Conservation (phyloP, 768 basidiomycete genomes). For the Boletus reticuloceps region DNA sequence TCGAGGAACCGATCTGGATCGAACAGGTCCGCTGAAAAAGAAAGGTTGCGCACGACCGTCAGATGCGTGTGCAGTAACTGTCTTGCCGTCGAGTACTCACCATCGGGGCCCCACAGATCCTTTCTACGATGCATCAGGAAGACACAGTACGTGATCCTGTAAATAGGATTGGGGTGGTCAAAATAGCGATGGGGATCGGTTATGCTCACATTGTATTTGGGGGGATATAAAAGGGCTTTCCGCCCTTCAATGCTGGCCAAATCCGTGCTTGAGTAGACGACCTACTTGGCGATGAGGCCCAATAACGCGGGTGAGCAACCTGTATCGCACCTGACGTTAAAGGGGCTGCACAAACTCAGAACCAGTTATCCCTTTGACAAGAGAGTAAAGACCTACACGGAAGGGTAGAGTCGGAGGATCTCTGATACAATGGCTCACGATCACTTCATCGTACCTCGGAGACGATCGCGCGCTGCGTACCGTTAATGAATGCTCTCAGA, state of each 20-base stretch:
- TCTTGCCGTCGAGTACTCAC: slow-evolving; percentile 6
- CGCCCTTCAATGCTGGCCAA: slow-evolving; percentile 21
- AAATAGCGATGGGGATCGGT: neutral
- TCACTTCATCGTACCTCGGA: neutral
- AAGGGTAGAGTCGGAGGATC: slow-evolving; percentile 32
- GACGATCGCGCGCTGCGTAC: slow-evolving; percentile 27
- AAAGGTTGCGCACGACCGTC: neutral
- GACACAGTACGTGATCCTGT: slow-evolving; percentile 17
- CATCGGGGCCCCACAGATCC: slow-evolving; percentile 39
- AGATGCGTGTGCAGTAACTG: no score
- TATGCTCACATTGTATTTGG: slow-evolving; percentile 29
- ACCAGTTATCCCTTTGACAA: neutral
- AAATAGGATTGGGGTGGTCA: neutral
- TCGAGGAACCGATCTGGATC: slow-evolving; percentile 70
- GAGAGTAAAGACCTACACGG: slow-evolving; percentile 20
- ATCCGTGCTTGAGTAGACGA: slow-evolving; percentile 12
- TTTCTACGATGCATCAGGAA: slow-evolving; percentile 38
- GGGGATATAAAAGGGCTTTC: slow-evolving; percentile 55
- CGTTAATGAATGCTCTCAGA: slow-evolving; percentile 63
- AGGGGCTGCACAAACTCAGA: slow-evolving; percentile 18
- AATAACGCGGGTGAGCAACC: no score
- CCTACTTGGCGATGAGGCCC: slow-evolving; percentile 10
- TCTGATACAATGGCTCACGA: slow-evolving; percentile 18
- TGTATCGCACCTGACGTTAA: slow-evolving; percentile 20
- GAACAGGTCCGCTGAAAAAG: slow-evolving; percentile 36